A percentile compares a stretch with the other conserved stretches of the same genome.
phyloP scores from a whole-genome alignment of 2,329 filamentous ascomycete genomes.

The Dactylella cylindrospora region DNA sequence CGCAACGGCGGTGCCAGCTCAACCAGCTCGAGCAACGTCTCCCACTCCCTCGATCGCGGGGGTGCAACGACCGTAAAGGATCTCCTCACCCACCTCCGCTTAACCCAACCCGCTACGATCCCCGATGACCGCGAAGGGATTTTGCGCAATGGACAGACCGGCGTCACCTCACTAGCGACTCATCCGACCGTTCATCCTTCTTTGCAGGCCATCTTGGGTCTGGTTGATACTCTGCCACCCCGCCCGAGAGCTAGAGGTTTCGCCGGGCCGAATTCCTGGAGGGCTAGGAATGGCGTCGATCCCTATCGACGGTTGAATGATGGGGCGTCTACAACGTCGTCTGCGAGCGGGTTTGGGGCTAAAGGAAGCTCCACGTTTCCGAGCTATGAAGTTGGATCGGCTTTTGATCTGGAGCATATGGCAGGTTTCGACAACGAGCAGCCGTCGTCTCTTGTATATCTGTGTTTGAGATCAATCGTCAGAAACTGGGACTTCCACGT shows the following conservation, averaged over 20 bases:
- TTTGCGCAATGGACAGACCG: neutral
- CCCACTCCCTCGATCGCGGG: constrained; percentile 1
- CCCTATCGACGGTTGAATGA: constrained; percentile 31
- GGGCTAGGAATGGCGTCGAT: constrained; percentile 24
- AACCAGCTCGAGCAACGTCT: neutral
- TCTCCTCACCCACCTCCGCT: constrained; percentile 46
- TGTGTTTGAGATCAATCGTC: constrained; percentile 44
- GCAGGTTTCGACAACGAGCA: neutral
- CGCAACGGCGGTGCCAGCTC: neutral
- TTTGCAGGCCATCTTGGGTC: constrained; percentile 46
- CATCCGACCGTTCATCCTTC: constrained; percentile 47
- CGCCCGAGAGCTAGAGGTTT: constrained; percentile 43
- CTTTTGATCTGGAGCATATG: constrained; percentile 15
- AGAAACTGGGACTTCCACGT: constrained; percentile 45
- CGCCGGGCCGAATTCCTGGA: constrained; percentile 29
- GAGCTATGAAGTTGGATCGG: constrained; percentile 30
- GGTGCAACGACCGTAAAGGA: constrained; percentile 44
- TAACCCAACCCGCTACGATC: constrained; percentile 17
- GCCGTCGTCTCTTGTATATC: constrained; percentile 30
- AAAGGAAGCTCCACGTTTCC: constrained; percentile 27
- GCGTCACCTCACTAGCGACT: constrained; percentile 22
- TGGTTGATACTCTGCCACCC: constrained; percentile 31
- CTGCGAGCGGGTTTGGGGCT: constrained; percentile 38
- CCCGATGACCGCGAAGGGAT: constrained; percentile 5
- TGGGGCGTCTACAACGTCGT: constrained; percentile 36